Evolutionary conservation across 1,139 yeast genomes (phyloP).

Genomic region (Tardiomyces blankii): DNA sequence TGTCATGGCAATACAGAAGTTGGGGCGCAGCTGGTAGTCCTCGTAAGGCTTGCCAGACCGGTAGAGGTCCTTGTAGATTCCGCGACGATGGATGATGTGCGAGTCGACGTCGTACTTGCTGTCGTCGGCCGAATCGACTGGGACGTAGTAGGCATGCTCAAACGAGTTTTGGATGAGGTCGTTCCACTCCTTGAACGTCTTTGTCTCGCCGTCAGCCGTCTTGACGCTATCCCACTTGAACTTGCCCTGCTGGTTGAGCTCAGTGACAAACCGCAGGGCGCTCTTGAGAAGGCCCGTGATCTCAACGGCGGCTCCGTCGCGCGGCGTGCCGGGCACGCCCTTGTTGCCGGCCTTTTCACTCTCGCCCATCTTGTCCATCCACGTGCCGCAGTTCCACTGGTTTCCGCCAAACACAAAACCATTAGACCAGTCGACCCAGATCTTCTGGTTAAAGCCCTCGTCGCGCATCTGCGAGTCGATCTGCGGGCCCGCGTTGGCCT

Average conservation of each 20-base stretch:
- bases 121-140: conserved; percentile 49
- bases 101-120: conserved; percentile 48
- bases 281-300: conserved; percentile 83
- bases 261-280: conserved; percentile 65
- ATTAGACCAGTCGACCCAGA: conserved; percentile 76
- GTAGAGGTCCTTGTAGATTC: conserved; percentile 83
- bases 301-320: conserved; percentile 96
- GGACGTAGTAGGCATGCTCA: conserved; percentile 70
- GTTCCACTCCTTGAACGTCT: conserved; percentile 61
- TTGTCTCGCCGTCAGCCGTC: conserved; percentile 43
- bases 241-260: conserved; percentile 40
- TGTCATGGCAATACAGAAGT: conserved; percentile 83
- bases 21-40: conserved; percentile 88
- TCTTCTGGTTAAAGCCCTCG: conserved; percentile 81
- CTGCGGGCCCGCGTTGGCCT: conserved; percentile 87
- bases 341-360: conserved; percentile 69
- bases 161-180: conserved; percentile 55
- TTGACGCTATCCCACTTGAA: conserved; percentile 33
- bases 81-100: conserved; percentile 69
- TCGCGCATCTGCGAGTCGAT: conserved; percentile 88
- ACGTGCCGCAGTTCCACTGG: conserved; percentile 89
- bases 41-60: conserved; percentile 77
- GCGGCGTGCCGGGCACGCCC: conserved; percentile 93
- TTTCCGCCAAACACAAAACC: conserved; percentile 90
- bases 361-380: conserved; percentile 99